A percentile compares a stretch with the other conserved stretches of the same genome.
phyloP scores from a whole-genome alignment of 106 monocot genomes.

The Dendrobium nobile region DNA sequence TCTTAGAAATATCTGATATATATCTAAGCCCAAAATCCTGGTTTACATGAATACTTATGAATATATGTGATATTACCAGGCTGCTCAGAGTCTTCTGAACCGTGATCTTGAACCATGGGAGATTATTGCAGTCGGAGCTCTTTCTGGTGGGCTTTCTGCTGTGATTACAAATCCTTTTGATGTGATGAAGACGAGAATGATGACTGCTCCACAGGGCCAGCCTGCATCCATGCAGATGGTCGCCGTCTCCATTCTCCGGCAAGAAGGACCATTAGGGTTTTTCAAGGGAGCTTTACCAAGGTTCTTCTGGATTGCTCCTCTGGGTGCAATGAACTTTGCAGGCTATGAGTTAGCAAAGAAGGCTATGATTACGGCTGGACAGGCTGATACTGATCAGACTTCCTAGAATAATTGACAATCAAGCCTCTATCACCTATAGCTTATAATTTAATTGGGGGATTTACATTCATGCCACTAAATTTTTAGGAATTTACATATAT shows the following conservation, averaged over 20 bases:
- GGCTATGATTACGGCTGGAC: constrained; percentile 65
- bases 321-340: constrained; percentile 98
- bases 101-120: constrained; percentile 93
- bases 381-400: constrained; percentile 3
- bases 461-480: not conserved
- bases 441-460: not conserved
- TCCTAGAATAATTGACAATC: not conserved
- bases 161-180: constrained; percentile 92
- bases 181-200: constrained; percentile 98
- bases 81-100: constrained; percentile 59
- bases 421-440: not conserved
- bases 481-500: too few relatives aligned
- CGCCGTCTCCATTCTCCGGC: constrained; percentile 73
- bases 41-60: too few relatives aligned
- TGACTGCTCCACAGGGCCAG: constrained; percentile 77
- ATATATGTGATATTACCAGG: constrained; percentile 20
- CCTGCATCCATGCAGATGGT: constrained; percentile 80
- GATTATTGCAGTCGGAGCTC: constrained; percentile 69
- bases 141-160: constrained; percentile 90
- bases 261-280: constrained; percentile 84
- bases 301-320: constrained; percentile 99
- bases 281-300: constrained; percentile 98
- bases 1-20: too few relatives aligned
- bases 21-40: too few relatives aligned
- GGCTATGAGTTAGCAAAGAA: constrained; percentile 98